Evolutionary conservation across 1,284 basidiomycete genomes (phyloP), one percentile per base, ranked within the genome.

Genomic region (Austropuccinia psidii): DNA sequence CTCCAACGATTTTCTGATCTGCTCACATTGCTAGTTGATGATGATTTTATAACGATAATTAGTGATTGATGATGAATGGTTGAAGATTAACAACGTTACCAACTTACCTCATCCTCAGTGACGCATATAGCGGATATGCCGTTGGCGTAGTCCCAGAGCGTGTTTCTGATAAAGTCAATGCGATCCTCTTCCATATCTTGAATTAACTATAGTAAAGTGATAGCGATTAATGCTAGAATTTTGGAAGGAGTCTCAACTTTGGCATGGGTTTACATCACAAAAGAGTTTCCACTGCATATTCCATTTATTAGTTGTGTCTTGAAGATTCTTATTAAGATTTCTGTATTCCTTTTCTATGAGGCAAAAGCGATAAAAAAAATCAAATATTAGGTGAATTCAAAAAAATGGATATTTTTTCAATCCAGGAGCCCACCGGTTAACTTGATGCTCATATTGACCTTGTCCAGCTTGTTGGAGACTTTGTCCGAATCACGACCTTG

Each of bases 171-270:
- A 79, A 96, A 91, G 75, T 93, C 91, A 79, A 96, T 83, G 19
- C 95, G 86, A 75, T 95, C 90, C 79, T 98, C 94, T 80, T 99
- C 96, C 57, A 96, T 81, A 82, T 99, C 95, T 82, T 99, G 96
- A 77, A 90, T 93, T 73, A 87, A 87, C 83, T 85, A 77, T 45
- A 41, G 4, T 55, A n/a, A 29, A 27, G n/a, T 35, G 7, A 57
- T 8, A 57, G 31, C 8, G 4, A 35, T n/a, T 0, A 24, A 57
- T n/a, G 54, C 33, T 15, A 65, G 15, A 21, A 33, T 5, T 37
- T 21, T 5, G 11, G n/a, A 9, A 9, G 8, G 21, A 54, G 15
- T 54, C 27, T 54, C 15, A 24, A 19, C 33, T 15, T n/a, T 1
- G 39, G 17, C 64, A 21, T 24, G 24, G 5, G 7, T 81, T 78